Evolutionary conservation across 208 protist genomes (phyloP).

Genomic region (Acanthamoeba healyi): DNA sequence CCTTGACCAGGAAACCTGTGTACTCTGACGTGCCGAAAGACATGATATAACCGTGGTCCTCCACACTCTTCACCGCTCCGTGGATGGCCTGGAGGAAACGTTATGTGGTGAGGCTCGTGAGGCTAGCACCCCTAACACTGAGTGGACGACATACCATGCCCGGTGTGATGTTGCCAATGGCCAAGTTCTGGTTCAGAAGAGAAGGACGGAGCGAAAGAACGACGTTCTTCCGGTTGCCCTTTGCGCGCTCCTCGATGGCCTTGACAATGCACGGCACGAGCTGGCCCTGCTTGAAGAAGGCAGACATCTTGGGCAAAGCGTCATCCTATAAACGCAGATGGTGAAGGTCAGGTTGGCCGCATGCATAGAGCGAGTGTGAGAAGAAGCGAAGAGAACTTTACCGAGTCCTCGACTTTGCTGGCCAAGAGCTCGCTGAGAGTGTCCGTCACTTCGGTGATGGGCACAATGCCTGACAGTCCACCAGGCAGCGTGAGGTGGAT

Average conservation of each 20-base stretch:
- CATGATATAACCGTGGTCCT: constrained; percentile 73
- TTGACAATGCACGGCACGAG: constrained; percentile 50
- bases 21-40: constrained; percentile 67
- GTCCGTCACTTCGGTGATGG: constrained; percentile 69
- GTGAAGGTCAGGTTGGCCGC: background rate
- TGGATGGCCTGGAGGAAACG: background rate
- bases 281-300: constrained; percentile 56
- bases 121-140: background rate
- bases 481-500: constrained; percentile 29
- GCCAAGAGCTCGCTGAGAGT: constrained; percentile 51
- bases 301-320: constrained; percentile 47
- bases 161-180: background rate
- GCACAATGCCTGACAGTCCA: constrained; percentile 27
- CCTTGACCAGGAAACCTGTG: constrained; percentile 61
- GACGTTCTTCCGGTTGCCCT: constrained; percentile 13
- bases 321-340: constrained; percentile 19
- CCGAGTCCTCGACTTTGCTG: background rate
- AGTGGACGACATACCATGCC: background rate
- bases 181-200: constrained; percentile 65
- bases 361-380: background rate
- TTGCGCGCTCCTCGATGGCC: background rate
- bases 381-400: background rate
- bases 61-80: constrained; percentile 73
- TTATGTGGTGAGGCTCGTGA: background rate
- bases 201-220: constrained; percentile 44